phyloP scores from a whole-genome alignment of 306 rosid genomes.

The Trifolium repens region DNA sequence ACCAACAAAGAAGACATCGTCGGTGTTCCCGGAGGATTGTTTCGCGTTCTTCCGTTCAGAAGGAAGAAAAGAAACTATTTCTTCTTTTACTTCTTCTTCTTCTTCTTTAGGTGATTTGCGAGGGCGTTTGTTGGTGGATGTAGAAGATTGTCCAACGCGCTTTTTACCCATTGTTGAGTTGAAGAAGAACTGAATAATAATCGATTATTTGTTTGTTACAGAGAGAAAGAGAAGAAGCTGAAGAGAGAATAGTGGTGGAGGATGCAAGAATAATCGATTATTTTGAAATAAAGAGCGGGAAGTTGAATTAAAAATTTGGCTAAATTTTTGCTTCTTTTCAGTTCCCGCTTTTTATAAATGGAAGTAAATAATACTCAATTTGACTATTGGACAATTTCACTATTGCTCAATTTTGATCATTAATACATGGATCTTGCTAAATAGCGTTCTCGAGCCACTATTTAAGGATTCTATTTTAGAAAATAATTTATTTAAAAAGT shows the following conservation, averaged over 20 bases:
- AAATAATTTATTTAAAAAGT: no score
- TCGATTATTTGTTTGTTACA: no score
- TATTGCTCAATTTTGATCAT: no score
- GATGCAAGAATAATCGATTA: no score
- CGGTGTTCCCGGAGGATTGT: background rate
- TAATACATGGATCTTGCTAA: no score
- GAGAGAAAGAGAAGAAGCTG: background rate
- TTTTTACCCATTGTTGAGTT: background rate
- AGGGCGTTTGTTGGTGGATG: no score
- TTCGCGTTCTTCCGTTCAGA: constrained; percentile 37
- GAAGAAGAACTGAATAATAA: background rate
- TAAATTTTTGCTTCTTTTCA: background rate
- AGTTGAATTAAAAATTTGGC: background rate
- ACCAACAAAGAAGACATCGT: constrained; percentile 33
- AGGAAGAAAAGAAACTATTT: constrained; percentile 22
- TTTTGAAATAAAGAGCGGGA: background rate
- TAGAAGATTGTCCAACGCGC: background rate
- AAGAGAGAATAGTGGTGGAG: background rate
- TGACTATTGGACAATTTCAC: no score
- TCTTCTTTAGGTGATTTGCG: no score
- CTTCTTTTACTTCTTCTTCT: no score
- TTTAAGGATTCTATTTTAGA: no score
- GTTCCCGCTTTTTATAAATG: background rate
- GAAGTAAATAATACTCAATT: no score
- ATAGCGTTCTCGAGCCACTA: no score